A percentile compares a stretch with the other conserved stretches of the same genome.
phyloP scores from a whole-genome alignment of 2,329 filamentous ascomycete species.

The Volutella citrinella region DNA sequence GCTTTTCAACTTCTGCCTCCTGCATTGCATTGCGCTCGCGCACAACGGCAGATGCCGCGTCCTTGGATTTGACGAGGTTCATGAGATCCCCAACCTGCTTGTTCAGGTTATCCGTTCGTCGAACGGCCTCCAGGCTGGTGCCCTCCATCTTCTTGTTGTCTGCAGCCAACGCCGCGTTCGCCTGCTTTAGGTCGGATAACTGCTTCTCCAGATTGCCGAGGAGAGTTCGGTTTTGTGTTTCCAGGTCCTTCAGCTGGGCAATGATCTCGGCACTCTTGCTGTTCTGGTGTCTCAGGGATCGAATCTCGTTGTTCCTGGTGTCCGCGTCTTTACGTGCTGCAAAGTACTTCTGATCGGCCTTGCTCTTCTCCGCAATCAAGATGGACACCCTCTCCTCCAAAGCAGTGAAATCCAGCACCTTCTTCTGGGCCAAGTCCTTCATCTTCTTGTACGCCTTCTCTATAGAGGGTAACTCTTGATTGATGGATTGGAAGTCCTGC shows the following conservation, averaged over 20 bases:
- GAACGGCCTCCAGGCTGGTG: slow-evolving; percentile 65
- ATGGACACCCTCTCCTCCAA: slow-evolving; percentile 76
- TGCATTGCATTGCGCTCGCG: slow-evolving; percentile 58
- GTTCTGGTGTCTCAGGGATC: slow-evolving; percentile 77
- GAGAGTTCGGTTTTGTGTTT: slow-evolving; percentile 71
- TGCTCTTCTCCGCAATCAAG: slow-evolving; percentile 83
- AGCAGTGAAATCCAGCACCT: slow-evolving; percentile 71
- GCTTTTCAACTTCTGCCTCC: slow-evolving; percentile 75
- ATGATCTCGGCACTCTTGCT: slow-evolving; percentile 92
- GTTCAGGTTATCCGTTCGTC: slow-evolving; percentile 68
- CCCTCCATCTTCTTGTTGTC: slow-evolving; percentile 77
- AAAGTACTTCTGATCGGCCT: slow-evolving; percentile 98
- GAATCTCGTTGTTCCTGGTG: slow-evolving; percentile 75
- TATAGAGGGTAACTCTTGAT: slow-evolving; percentile 83
- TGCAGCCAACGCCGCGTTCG: slow-evolving; percentile 64
- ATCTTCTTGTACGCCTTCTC: slow-evolving; percentile 90
- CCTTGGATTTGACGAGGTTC: slow-evolving; percentile 71
- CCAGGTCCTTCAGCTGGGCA: slow-evolving; percentile 85
- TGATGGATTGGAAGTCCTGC: slow-evolving; percentile 78
- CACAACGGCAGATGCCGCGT: slow-evolving; percentile 52
- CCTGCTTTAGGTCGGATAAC: slow-evolving; percentile 75
- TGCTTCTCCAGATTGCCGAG: slow-evolving; percentile 89
- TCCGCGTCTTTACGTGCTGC: slow-evolving; percentile 93
- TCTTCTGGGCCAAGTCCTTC: slow-evolving; percentile 79
- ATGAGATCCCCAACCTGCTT: slow-evolving; percentile 76